Evolutionary conservation across 371 early-diverging fungal species (phyloP).

Genomic region (Cokeromyces recurvatus): DNA sequence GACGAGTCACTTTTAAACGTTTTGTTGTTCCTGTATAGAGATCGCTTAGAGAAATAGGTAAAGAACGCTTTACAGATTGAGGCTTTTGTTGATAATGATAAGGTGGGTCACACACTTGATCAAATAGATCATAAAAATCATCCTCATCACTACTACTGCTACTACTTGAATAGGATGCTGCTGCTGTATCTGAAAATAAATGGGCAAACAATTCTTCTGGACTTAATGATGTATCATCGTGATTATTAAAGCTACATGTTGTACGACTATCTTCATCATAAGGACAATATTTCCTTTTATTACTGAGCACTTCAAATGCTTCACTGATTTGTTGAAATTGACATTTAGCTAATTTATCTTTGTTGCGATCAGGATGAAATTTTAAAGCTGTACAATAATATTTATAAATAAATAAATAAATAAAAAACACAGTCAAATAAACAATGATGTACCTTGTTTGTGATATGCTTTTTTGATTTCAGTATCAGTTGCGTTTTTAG

Average conservation of each 20-base stretch:
- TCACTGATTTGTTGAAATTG: constrained; percentile 63
- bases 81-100: constrained; percentile 30
- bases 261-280: constrained; percentile 1
- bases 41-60: constrained; percentile 87
- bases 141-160: constrained; percentile 6
- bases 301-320: constrained; percentile 96
- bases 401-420: neutral
- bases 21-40: constrained; percentile 89
- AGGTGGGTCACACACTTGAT: too few relatives aligned
- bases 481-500: constrained; percentile 76
- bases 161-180: too few relatives aligned
- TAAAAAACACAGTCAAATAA: neutral
- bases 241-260: too few relatives aligned
- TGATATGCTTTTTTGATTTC: constrained; percentile 91
- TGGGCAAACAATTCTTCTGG: constrained; percentile 88
- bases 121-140: constrained; percentile 1
- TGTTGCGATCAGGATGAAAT: constrained; percentile 51
- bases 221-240: constrained; percentile 22
- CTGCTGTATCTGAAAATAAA: constrained; percentile 55
- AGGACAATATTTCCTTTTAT: constrained; percentile 59
- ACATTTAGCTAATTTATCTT: constrained; percentile 24
- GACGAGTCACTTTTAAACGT: constrained; percentile 88
- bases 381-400: constrained; percentile 27
- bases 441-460: constrained; percentile 49
- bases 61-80: constrained; percentile 55